These are phyloP conservation scores for Helotiales sp. DNA, from an alignment of 2,329 filamentous ascomycete genomes.

Conservation along the genomic window DNA sequence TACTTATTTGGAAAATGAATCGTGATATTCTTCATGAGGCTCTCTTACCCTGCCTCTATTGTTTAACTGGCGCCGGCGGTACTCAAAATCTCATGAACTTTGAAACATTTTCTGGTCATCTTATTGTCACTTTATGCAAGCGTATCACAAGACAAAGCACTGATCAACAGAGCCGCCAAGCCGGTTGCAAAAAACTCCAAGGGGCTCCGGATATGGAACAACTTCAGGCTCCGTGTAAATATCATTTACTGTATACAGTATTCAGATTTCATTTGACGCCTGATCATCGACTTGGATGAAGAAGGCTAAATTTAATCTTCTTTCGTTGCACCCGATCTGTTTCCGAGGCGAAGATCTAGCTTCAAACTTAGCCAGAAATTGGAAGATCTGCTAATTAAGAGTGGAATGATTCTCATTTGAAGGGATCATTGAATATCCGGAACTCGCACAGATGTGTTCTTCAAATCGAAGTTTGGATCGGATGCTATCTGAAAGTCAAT, in stretches of 20 bases:
- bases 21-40: too few relatives aligned
- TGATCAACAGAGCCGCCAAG: background rate
- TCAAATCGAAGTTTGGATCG: background rate
- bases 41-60: too few relatives aligned
- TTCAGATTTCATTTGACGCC: background rate
- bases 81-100: too few relatives aligned
- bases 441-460: background rate
- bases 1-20: too few relatives aligned
- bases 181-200: background rate
- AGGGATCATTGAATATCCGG: background rate
- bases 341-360: background rate
- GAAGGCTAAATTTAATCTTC: conserved; percentile 9
- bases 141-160: background rate
- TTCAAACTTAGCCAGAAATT: background rate
- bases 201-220: background rate
- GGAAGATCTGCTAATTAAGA: background rate
- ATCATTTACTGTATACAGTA: conserved; percentile 7
- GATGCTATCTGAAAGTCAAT: background rate
- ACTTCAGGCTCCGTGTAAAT: background rate
- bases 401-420: background rate
- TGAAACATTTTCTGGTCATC: background rate
- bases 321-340: conserved; percentile 15
- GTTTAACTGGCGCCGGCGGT: too few relatives aligned
- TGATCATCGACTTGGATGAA: background rate
- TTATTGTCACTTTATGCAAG: background rate